Evolutionary conservation across 345 rosid genomes (phyloP).

Genomic region (Microthlaspi erraticum): DNA sequence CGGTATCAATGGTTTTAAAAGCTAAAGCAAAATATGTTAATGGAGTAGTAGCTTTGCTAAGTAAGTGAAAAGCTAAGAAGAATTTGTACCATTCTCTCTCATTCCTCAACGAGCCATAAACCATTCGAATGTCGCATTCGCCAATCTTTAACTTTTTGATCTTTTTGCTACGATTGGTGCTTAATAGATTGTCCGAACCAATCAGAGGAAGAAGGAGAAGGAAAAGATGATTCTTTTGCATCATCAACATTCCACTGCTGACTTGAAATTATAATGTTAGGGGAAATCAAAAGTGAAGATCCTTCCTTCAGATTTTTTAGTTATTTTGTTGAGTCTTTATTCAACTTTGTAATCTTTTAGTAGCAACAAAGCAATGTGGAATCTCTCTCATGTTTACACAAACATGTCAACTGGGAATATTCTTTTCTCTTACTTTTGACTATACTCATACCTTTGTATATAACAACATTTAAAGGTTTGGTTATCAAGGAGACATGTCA

Average conservation of each 20-base stretch:
- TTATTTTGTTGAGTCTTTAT: slow-evolving; percentile 13
- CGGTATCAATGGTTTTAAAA: slow-evolving; percentile 18
- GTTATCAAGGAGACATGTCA: slow-evolving; percentile 34
- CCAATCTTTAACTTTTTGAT: slow-evolving; percentile 23
- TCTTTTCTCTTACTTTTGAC: slow-evolving; percentile 34
- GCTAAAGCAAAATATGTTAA: slow-evolving; percentile 9
- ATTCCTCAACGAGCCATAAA: slow-evolving; percentile 27
- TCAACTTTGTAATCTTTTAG: slow-evolving; percentile 31
- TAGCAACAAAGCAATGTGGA: slow-evolving; percentile 39
- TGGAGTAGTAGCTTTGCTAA: slow-evolving; percentile 17
- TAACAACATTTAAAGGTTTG: slow-evolving; percentile 13
- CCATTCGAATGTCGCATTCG: slow-evolving; percentile 27
- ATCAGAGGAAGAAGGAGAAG: slow-evolving; percentile 15
- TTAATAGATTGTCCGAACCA: slow-evolving; percentile 25
- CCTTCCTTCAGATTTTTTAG: slow-evolving; percentile 11
- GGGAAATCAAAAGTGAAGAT: slow-evolving; percentile 18
- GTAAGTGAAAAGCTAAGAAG: slow-evolving; percentile 25
- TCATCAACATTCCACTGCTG: slow-evolving; percentile 40
- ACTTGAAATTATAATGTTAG: slow-evolving; percentile 19
- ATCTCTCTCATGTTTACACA: slow-evolving; percentile 34
- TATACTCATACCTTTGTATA: slow-evolving; percentile 10
- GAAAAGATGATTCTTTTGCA: slow-evolving; percentile 30
- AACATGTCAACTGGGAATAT: slow-evolving; percentile 44
- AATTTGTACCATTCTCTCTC: slow-evolving; percentile 31
- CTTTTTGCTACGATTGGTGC: slow-evolving; percentile 39